phyloP scores from a whole-genome alignment of 1,284 basidiomycete genomes.

The Rugosomyces carneus region DNA sequence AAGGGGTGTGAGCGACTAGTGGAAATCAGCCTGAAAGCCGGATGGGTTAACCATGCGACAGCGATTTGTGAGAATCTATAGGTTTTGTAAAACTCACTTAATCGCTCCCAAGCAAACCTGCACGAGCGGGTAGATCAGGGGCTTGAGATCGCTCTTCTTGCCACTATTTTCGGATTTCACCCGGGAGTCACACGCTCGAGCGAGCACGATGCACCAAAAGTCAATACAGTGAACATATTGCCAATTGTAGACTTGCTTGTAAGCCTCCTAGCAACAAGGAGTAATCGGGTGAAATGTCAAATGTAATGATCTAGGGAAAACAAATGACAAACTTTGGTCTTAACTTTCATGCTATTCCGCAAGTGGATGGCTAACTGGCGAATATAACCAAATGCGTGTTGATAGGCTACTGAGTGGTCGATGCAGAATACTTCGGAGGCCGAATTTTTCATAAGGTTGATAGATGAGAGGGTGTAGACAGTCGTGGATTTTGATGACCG shows the following conservation, averaged over 20 bases:
- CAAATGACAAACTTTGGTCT: conserved; percentile 56
- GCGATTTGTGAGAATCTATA: conserved; percentile 10
- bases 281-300: conserved; percentile 2
- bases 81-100: conserved; percentile 48
- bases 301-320: conserved; percentile 6
- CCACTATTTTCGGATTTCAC: conserved; percentile 45
- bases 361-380: conserved; percentile 94
- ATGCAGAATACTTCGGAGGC: conserved; percentile 89
- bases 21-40: conserved; percentile 62
- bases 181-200: conserved; percentile 66
- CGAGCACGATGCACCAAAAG: conserved; percentile 94
- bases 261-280: conserved; percentile 59
- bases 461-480: conserved; percentile 84
- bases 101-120: conserved; percentile 93
- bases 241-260: conserved; percentile 96
- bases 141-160: conserved; percentile 74
- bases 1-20: conserved; percentile 42
- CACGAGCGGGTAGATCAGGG: conserved; percentile 91
- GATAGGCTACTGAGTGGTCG: conserved; percentile 74
- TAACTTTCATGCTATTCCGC: conserved; percentile 85
- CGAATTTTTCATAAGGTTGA: conserved; percentile 98
- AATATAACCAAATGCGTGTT: conserved; percentile 96
- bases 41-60: conserved; percentile 6
- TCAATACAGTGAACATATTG: conserved; percentile 95
- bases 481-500: conserved; percentile 80